A percentile compares a stretch with the other conserved stretches of the same genome.
Conservation (phyloP, 139 green algal species). For the Eudorina sp. region DNA sequence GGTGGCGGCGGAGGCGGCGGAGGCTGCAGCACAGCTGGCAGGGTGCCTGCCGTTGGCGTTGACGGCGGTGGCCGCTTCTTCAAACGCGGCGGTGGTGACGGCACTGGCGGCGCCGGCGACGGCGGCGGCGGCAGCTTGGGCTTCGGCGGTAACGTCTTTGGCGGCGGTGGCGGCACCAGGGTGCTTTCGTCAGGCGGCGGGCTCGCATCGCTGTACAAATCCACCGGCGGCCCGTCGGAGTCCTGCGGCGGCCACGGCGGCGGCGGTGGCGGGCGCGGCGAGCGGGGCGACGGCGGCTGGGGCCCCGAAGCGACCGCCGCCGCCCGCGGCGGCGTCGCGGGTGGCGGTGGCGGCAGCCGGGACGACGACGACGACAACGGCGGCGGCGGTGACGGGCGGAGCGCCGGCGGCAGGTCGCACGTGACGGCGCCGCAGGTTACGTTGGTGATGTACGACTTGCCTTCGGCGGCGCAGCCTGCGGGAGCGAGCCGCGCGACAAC, state of each 20-base stretch:
- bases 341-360: neutral
- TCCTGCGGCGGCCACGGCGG: neutral
- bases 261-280: neutral
- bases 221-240: too few relatives aligned
- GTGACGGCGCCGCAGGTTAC: neutral
- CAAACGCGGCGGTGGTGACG: too few relatives aligned
- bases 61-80: too few relatives aligned
- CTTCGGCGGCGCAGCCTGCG: neutral
- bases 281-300: neutral
- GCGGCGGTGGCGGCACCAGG: neutral
- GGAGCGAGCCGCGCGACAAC: neutral
- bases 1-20: neutral
- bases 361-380: neutral
- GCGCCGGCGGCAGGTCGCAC: neutral
- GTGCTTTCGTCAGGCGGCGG: too few relatives aligned
- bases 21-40: too few relatives aligned
- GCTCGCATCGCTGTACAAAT: too few relatives aligned
- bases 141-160: neutral
- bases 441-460: constrained; percentile 8
- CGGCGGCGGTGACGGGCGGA: neutral
- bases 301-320: neutral
- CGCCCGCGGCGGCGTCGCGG: neutral
- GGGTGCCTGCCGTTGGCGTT: too few relatives aligned
- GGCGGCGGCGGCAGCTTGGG: neutral
- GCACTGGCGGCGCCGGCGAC: neutral